Evolutionary conservation across 352 stramenopile species (phyloP).

Genomic region (Pythium chondricola): DNA sequence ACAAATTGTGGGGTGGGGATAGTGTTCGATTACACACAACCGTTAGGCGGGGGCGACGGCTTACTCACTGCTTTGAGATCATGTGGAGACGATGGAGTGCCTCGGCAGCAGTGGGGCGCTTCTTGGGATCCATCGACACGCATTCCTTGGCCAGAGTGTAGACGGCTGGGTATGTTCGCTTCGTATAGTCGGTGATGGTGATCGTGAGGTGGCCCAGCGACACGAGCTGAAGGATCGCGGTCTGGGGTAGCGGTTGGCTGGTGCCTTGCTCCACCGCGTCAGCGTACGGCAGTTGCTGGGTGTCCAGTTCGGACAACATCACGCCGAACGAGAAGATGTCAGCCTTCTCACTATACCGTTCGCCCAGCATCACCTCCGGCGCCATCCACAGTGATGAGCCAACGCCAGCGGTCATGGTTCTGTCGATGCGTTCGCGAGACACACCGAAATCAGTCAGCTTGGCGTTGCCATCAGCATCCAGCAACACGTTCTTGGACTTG

Average conservation of each 20-base stretch:
- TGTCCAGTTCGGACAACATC: conserved; percentile 42
- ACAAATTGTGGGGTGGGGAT: no score
- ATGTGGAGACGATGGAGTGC: no score
- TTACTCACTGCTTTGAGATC: no score
- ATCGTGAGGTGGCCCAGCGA: conserved; percentile 19
- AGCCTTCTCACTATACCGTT: conserved; percentile 29
- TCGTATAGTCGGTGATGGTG: conserved; percentile 24
- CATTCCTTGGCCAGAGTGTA: no score
- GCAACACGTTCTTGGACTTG: conserved; percentile 37
- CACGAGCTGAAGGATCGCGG: conserved; percentile 24
- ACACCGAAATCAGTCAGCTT: conserved; percentile 45
- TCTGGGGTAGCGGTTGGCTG: neutral
- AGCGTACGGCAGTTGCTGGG: conserved; percentile 23
- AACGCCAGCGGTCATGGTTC: conserved; percentile 31
- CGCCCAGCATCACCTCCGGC: conserved; percentile 30
- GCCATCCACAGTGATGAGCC: conserved; percentile 35
- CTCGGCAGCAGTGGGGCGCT: no score
- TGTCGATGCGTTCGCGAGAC: conserved; percentile 15
- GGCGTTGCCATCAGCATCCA: conserved; percentile 19
- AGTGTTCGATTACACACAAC: no score
- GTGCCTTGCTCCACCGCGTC: conserved; percentile 11
- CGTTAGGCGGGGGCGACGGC: no score
- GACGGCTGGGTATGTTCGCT: no score
- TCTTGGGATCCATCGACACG: no score
- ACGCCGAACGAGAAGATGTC: conserved; percentile 86